A percentile compares a stretch with the other conserved stretches of the same genome.
These are phyloP conservation scores for Schrenkiella parvula DNA, from an alignment of 345 rosid genomes.

Conservation along the genomic window DNA sequence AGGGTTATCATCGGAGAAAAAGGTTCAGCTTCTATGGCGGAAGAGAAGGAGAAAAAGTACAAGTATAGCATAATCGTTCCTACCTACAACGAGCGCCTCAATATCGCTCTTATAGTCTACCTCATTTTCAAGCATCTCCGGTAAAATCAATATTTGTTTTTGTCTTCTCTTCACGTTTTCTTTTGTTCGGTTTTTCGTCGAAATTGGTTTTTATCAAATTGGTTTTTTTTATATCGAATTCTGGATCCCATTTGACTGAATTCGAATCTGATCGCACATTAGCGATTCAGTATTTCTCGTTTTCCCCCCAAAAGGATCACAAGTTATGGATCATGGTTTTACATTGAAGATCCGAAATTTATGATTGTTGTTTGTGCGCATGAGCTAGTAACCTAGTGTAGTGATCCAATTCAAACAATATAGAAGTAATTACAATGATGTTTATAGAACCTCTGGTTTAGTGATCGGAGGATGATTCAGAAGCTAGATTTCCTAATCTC, in stretches of 20 bases:
- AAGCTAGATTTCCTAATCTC: neutral
- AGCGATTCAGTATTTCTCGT: neutral
- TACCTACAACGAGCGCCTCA: constrained; percentile 94
- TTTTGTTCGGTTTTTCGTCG: too few species aligned
- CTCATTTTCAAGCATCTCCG: constrained; percentile 90
- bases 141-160: constrained; percentile 21
- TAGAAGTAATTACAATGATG: neutral
- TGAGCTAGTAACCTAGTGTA: neutral
- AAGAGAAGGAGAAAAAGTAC: constrained; percentile 33
- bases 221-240: constrained; percentile 5
- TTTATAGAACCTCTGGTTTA: neutral
- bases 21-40: constrained; percentile 9
- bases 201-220: neutral
- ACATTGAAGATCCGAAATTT: constrained; percentile 7
- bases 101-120: constrained; percentile 80
- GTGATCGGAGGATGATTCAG: neutral
- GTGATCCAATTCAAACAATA: neutral
- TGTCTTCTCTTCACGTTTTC: neutral
- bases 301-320: neutral
- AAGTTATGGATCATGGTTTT: neutral
- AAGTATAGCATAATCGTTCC: constrained; percentile 88
- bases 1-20: neutral
- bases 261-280: constrained; percentile 13
- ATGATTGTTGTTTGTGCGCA: constrained; percentile 8
- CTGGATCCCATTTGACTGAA: constrained; percentile 3